Base-by-base conservation (phyloP, 2,329 filamentous ascomycete genomes). In the Rutstroemia sp. region DNA sequence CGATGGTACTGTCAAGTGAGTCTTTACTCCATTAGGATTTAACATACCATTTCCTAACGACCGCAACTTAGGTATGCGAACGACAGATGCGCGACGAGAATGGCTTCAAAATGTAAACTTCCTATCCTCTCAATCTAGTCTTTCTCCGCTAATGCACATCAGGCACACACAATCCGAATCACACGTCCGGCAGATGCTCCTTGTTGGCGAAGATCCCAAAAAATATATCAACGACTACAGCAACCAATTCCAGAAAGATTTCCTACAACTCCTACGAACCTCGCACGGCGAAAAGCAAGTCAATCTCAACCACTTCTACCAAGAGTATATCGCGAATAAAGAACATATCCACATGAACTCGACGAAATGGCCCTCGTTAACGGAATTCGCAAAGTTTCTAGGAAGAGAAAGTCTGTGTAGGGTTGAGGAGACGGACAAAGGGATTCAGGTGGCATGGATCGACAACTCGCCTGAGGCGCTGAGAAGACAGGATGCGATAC, bases 331-430 rank as follows among this genome's bases (percentile, higher is more conserved):
- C 64, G 79, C 83, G 16, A 87, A 92, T 64, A 91, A 92, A 71
- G 80, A 90, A 66, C 92, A 97, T 69, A 76, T 94, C 8, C 94
- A 97, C 69, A 91, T 97, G 88, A 96, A 96, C 71, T 79, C 90
- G 7, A 97, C 94, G 0, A 86, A 87, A 66, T 97, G 91, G 91
- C 82, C 86, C 4, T 89, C 83, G 54, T 73, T 99, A 64, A 92
- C 91, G 2, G 91, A 97, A 65, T 95, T 96, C 68, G 89, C 88
- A 14, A 95, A 96, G 68, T 76, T 89, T 66, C 74, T 99, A 1
- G 92, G 92, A 0, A 76, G 88, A 21, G 91, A 97, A 70, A 89
- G 92, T 0, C 84, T 96, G 47, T 95, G 89, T 65, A 78, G 89
- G 30, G 92, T 97, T 0, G 91, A 97, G 71, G 92, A 97, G 70